A percentile compares a stretch with the other conserved stretches of the same genome.
phyloP scores from a whole-genome alignment of 2,329 filamentous ascomycete genomes.

The Tolypocladium inflatum region DNA sequence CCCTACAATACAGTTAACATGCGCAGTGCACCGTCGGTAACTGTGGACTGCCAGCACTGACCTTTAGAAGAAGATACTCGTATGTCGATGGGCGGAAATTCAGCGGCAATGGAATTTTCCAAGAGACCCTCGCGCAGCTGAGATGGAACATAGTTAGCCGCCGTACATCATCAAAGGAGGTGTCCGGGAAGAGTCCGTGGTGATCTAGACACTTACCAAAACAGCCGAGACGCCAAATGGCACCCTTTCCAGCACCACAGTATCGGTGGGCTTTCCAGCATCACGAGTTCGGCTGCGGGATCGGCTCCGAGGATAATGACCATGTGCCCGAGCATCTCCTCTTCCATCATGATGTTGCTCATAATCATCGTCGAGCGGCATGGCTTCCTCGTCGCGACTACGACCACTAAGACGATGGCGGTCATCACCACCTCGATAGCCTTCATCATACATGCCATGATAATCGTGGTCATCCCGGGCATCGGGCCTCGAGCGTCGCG shows the following conservation, averaged over 20 bases:
- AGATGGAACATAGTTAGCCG: constrained; percentile 1
- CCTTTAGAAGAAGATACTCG: constrained; percentile 26
- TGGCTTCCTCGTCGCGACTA: constrained; percentile 10
- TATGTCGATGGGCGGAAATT: constrained; percentile 28
- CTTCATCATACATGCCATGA: constrained; percentile 29
- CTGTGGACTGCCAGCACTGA: constrained; percentile 6
- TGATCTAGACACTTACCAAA: constrained; percentile 28
- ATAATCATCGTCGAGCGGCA: constrained; percentile 8
- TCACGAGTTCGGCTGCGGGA: constrained; percentile 26
- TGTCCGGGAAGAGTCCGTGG: background rate
- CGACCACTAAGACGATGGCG: constrained; percentile 7
- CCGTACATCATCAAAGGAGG: background rate
- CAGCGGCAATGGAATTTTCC: constrained; percentile 21
- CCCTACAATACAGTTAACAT: constrained; percentile 19
- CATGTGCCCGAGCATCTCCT: background rate
- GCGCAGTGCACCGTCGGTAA: background rate
- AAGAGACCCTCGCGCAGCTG: constrained; percentile 28
- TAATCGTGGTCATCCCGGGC: constrained; percentile 21
- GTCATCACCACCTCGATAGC: constrained; percentile 13
- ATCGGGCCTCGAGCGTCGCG: constrained; percentile 15
- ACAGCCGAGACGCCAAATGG: constrained; percentile 37
- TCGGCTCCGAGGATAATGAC: constrained; percentile 13
- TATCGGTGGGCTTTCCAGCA: constrained; percentile 35
- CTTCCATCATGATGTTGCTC: constrained; percentile 6
- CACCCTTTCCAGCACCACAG: constrained; percentile 46